Evolutionary conservation across 2,329 filamentous ascomycete genomes (phyloP), one percentile per base, ranked within the genome.

Genomic region (Aspergillus unguis): DNA sequence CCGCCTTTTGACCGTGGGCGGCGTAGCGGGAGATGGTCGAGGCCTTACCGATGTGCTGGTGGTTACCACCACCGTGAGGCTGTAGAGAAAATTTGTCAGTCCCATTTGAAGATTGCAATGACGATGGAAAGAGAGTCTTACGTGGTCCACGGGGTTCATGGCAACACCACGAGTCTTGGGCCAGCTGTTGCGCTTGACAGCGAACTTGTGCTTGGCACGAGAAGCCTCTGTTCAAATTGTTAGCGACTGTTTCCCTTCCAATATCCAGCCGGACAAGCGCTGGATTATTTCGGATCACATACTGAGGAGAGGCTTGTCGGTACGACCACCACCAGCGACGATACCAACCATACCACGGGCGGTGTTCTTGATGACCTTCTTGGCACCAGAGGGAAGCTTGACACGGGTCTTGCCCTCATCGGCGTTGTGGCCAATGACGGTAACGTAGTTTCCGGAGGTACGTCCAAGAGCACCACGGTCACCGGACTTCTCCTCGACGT

Each of bases 81-180:
- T 76, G 57, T 63, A 65, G 48, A 63, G 48, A 60, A 48, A 56
- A 52, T 48, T 31, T 31, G 60, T 64, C 50, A 67, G 61, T 28
- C 49, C 45, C 42, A 44, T 53, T 32, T 23, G n/a, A 43, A n/a
- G 31, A 27, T 48, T 27, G 17, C 48, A 35, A 43, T 9, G 17
- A 10, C 17, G 27, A 28, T 35, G 11, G n/a, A 33, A 51, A 45
- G 36, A 29, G 31, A 46, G 61, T 64, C 79, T 75, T 80, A 81
- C 79, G 86, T 99, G 94, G 82, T 99, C 94, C 74, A 99, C 94
- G 72, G 94, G 94, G 84, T 99, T 99, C 94, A 99, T 99, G 80
- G 94, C 94, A 87, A 99, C 94, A 96, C 94, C 94, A 94, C 94
- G 92, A 85, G 94, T 99, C 90, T 95, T 96, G 81, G 94, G 94